Base-by-base conservation (phyloP, 345 rosid species). In the Balakata baccata region DNA sequence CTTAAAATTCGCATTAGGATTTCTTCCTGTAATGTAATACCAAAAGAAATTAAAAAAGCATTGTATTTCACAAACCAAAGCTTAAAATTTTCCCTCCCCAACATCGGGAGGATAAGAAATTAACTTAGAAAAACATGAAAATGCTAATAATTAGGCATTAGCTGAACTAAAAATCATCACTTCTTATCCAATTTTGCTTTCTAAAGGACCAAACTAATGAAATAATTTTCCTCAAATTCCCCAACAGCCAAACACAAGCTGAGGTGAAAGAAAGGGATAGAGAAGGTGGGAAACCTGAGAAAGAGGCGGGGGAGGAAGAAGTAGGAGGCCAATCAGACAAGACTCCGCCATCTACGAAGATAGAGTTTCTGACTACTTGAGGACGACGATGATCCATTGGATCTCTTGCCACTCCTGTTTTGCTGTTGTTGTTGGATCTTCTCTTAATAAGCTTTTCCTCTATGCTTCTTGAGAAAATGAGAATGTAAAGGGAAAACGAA, bases 331-430 rank as follows among this genome's bases (percentile, higher is more conserved):
- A 89, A 77, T 93, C 96, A 1, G 90, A 83, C 74, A 93, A 80
- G 61, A 81, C 64, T 17, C 97, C 98, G 38, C 97, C 98, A 49
- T 91, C 96, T 0, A 89, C 90, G 59, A 93, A 93, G 66, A 86
- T 82, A 70, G 88, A 77, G 64, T 62, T 71, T 68, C 69, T 77
- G 45, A 73, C 56, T 61, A 59, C 11, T 39, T 37, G 72, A 58
- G 12, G 71, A 56, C 2, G 69, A 52, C 7, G 45, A 22, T 12
- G 22, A 45, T 56, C 22, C 16, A 13, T 41, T 69, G 22, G 66
- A 76, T 72, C 75, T 34, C 38, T 58, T 57, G 69, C 82, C 69
- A 73, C 78, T 79, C 29, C 38, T 82, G 45, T 72, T 81, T 10
- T 56, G 46, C 1, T 29, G 1, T 70, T 72, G 50, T 18, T 47